Conservation (phyloP, 345 rosid genomes). For the Passiflora organensis region DNA sequence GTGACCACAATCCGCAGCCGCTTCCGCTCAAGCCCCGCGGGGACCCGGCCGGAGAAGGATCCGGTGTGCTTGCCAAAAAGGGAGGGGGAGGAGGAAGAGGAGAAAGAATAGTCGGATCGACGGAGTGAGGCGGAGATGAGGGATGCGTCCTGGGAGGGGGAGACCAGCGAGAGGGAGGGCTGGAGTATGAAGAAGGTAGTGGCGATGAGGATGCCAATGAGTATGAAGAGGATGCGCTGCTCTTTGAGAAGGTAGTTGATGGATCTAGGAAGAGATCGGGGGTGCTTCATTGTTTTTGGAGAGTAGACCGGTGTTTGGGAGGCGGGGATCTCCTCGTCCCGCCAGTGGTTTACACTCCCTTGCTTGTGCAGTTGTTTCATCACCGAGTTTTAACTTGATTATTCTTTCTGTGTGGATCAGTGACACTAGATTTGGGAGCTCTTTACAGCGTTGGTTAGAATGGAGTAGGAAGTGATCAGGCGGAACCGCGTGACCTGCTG, state of each 20-base stretch:
- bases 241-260: conserved; percentile 76
- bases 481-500: too few relatives aligned
- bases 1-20: conserved; percentile 84
- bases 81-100: not conserved
- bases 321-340: conserved; percentile 53
- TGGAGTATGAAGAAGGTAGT: conserved; percentile 91
- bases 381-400: not conserved
- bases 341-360: conserved; percentile 45
- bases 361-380: conserved; percentile 95
- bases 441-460: too few relatives aligned
- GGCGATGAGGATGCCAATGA: conserved; percentile 87
- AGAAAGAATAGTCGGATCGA: not conserved
- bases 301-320: conserved; percentile 52
- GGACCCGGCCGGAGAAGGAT: conserved; percentile 47
- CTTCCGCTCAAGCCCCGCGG: conserved; percentile 59
- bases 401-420: not conserved
- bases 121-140: conserved; percentile 27
- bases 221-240: conserved; percentile 84
- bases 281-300: conserved; percentile 59
- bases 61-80: conserved; percentile 4
- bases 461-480: too few relatives aligned
- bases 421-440: too few relatives aligned
- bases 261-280: conserved; percentile 86
- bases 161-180: conserved; percentile 73
- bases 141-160: conserved; percentile 36